Conservation (phyloP, 129 eudicot genomes). For the Apium graveolens region DNA sequence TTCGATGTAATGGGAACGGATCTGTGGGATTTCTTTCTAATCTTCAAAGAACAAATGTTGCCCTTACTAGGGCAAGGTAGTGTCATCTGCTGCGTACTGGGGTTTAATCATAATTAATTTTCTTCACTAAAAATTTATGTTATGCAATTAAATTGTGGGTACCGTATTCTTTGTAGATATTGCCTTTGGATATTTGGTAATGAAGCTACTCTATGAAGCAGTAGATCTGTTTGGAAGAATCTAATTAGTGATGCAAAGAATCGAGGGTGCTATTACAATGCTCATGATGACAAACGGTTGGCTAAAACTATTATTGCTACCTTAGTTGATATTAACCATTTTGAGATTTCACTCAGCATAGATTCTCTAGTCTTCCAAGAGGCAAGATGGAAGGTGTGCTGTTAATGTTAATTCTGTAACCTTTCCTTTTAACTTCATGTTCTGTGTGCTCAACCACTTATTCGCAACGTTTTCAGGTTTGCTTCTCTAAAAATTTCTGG, state of each 20-base stretch:
- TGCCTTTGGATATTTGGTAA: constrained; percentile 70
- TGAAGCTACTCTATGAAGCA: constrained; percentile 36
- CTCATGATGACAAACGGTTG: constrained; percentile 39
- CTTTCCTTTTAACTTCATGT: background rate
- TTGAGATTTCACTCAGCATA: constrained; percentile 8
- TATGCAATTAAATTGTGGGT: background rate
- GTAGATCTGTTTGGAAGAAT: constrained; percentile 55
- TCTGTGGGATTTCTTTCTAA: constrained; percentile 53
- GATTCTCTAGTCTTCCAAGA: constrained; percentile 25
- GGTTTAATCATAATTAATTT: background rate
- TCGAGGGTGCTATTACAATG: constrained; percentile 42
- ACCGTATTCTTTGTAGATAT: constrained; percentile 21
- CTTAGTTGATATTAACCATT: constrained; percentile 24
- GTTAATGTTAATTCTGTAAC: background rate
- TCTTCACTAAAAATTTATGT: background rate
- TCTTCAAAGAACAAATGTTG: constrained; percentile 55
- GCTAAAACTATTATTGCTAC: constrained; percentile 31
- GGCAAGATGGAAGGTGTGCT: constrained; percentile 52
- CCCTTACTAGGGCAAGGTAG: constrained; percentile 70
- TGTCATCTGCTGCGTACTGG: background rate
- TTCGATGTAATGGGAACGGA: constrained; percentile 41
- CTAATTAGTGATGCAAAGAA: constrained; percentile 48
- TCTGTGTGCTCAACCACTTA: background rate
- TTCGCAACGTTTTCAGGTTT: constrained; percentile 23
- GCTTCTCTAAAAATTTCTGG: constrained; percentile 23